A percentile compares a stretch with the other conserved stretches of the same genome.
Evolutionary conservation across 768 basidiomycete genomes (phyloP).

Genomic region (Mycena metata): DNA sequence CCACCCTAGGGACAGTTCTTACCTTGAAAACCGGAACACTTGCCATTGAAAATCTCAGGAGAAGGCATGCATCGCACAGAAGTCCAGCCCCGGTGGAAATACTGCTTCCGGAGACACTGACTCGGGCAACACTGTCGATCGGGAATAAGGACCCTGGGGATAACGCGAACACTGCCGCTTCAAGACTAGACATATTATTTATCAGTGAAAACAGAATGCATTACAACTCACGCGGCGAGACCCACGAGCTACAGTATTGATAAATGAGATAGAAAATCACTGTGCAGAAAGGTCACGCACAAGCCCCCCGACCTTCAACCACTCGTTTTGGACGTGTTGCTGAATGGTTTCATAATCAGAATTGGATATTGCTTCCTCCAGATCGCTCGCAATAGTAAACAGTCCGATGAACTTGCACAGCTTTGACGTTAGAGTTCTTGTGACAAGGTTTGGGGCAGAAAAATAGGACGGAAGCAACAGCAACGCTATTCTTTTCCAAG

Average conservation of each 20-base stretch:
- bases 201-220: neutral
- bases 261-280: conserved; percentile 4
- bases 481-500: neutral
- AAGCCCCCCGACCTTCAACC: conserved; percentile 11
- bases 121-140: conserved; percentile 10
- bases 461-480: conserved; percentile 3
- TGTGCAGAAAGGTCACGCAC: neutral
- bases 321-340: conserved; percentile 13
- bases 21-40: conserved; percentile 13
- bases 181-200: neutral
- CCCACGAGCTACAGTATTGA: conserved; percentile 4
- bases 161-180: conserved; percentile 11
- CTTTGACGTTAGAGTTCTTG: too few relatives aligned
- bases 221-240: conserved; percentile 1
- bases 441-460: neutral
- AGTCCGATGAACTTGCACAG: neutral
- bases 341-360: conserved; percentile 1
- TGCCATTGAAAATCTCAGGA: conserved; percentile 5
- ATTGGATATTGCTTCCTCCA: conserved; percentile 2
- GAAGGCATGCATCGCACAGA: conserved; percentile 1
- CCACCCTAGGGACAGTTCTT: neutral
- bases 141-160: conserved; percentile 10
- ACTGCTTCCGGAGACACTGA: conserved; percentile 10
- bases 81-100: conserved; percentile 13
- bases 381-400: neutral